Conservation (phyloP, 1,284 basidiomycete species). For the Apiotrichum sp. region DNA sequence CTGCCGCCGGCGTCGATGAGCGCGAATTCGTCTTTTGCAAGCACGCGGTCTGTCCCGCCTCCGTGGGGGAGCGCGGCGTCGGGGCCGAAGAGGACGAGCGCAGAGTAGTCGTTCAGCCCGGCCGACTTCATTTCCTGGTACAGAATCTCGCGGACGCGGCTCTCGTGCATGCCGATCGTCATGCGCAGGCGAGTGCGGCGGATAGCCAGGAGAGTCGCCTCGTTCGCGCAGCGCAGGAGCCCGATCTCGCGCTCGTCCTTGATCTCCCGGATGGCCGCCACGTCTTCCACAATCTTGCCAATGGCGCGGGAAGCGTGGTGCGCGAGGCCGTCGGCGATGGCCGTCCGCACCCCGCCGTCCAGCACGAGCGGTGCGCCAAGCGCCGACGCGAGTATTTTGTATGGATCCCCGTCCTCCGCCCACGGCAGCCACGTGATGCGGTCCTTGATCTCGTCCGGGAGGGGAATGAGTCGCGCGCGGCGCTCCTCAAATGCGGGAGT, state of each 20-base stretch:
- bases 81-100: constrained; percentile 70
- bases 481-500: constrained; percentile 71
- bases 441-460: constrained; percentile 50
- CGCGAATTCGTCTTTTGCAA: constrained; percentile 59
- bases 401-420: constrained; percentile 69
- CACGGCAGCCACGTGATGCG: constrained; percentile 59
- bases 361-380: constrained; percentile 52
- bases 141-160: constrained; percentile 58
- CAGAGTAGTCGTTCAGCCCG: constrained; percentile 57
- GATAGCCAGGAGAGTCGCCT: constrained; percentile 71
- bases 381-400: constrained; percentile 52
- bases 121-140: constrained; percentile 54
- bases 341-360: constrained; percentile 57
- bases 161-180: constrained; percentile 68
- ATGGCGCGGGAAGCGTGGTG: constrained; percentile 8
- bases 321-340: constrained; percentile 52
- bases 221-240: constrained; percentile 69
- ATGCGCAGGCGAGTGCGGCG: constrained; percentile 59
- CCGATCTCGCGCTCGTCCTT: constrained; percentile 66
- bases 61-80: constrained; percentile 82
- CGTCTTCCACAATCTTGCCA: constrained; percentile 40
- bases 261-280: constrained; percentile 62
- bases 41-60: constrained; percentile 59
- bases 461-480: constrained; percentile 54
- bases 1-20: constrained; percentile 70